phyloP scores from a whole-genome alignment of 495 filamentous ascomycete genomes.

The Xylaria venustula region DNA sequence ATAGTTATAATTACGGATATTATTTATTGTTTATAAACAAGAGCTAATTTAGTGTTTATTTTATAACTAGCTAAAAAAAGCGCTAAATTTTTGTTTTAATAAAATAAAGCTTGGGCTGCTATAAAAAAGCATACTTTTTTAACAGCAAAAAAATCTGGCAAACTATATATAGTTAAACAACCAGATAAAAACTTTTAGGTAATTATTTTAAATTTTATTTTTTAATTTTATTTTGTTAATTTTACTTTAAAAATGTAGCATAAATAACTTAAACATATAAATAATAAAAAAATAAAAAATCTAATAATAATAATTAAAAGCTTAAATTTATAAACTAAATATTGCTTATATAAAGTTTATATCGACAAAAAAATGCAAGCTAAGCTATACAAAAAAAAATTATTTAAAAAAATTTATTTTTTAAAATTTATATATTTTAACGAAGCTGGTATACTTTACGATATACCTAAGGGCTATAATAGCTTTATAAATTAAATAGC shows the following conservation, averaged over 20 bases:
- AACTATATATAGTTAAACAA: not conserved
- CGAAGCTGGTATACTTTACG: not conserved
- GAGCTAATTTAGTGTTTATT: not conserved
- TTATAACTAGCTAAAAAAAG: not conserved
- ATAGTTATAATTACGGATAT: not conserved
- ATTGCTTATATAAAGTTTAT: not conserved
- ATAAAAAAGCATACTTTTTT: not conserved
- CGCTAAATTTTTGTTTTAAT: not conserved
- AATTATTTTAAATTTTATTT: not conserved
- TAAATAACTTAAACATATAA: conserved; percentile 2
- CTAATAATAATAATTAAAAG: conserved; percentile 3
- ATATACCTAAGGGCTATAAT: not conserved
- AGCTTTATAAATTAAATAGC: not conserved
- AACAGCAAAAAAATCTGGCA: not conserved
- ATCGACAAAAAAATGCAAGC: not conserved
- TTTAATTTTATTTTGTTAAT: not conserved
- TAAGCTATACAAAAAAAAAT: not conserved
- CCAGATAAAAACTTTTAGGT: not conserved
- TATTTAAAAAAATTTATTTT: not conserved
- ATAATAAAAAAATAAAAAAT: conserved; percentile 8
- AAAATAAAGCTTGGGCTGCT: not conserved
- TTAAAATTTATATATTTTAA: not conserved
- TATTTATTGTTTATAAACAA: not conserved
- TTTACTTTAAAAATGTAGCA: not conserved
- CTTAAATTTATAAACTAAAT: not conserved